Evolutionary conservation across 805 yeast genomes (phyloP), one percentile per base, ranked within the genome.

Genomic region (Candida tammaniensis): DNA sequence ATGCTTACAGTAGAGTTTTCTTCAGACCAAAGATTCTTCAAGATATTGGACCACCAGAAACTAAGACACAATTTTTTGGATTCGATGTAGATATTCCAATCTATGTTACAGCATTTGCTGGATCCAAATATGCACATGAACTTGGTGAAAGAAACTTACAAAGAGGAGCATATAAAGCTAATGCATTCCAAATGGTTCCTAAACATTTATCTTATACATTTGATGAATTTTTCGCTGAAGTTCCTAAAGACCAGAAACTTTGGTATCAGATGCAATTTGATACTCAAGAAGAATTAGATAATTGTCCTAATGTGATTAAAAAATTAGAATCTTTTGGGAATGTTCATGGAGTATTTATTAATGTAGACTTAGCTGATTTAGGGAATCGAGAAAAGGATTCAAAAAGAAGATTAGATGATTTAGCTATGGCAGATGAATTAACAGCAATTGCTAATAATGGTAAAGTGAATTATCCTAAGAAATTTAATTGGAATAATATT

Each of bases 1-100:
- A 77, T 36, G 94, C 95, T 2, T 88, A 74, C 63, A 93, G 83
- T 52, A 67, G 95, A 27, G 76, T 88, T 34, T 87, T 84, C 64
- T 88, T 88, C 70, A 78, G 82, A 44, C 96, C 96, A 10, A 69
- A 76, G 35, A 70, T 88, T 21, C 27, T 33, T 21, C 84, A 85
- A 9, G 84, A 87, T 56, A 54, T 54, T 17, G 59, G 51, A 10
- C 44, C 51, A 4, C 40, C 41, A 13, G 54, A 55, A 26, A 30
- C 41, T 9, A 26, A 29, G 3, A 21, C 45, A 7, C 45, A 52
- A 5, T 36, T 39, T 20, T 42, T 57, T 22, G 63, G 62, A 13
- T 30, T 36, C 16, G 27, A 43, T 11, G 49, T 39, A 28, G 24
- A 44, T 4, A 14, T 44, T 13, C 67, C 67, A 2, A 36, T 59